Evolutionary conservation across 768 basidiomycete species (phyloP).

Genomic region (Trametes punicea): DNA sequence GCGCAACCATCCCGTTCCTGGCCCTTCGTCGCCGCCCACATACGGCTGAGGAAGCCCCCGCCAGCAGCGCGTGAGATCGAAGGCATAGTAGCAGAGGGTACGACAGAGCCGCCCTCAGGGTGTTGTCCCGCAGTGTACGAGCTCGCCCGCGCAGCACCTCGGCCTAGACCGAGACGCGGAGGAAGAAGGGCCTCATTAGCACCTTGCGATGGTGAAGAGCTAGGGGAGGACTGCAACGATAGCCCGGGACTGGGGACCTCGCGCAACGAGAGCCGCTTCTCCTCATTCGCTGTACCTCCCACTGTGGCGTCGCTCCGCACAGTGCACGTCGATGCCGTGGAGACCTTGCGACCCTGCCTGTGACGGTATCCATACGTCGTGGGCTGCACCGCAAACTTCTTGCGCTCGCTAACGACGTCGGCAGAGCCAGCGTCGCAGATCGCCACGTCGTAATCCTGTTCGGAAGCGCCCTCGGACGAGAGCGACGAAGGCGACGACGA

Average conservation of each 20-base stretch:
- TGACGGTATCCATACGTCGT: slow-evolving; percentile 32
- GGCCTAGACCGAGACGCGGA: slow-evolving; percentile 3
- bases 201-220: slow-evolving; percentile 28
- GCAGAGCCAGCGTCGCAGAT: slow-evolving; percentile 12
- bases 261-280: slow-evolving; percentile 12
- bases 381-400: slow-evolving; percentile 1
- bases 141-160: slow-evolving; percentile 32
- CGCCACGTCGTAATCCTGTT: slow-evolving; percentile 23
- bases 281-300: slow-evolving; percentile 15
- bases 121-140: not conserved
- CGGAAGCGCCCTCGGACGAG: slow-evolving; percentile 22
- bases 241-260: slow-evolving; percentile 1
- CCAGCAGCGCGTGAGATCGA: slow-evolving; percentile 16
- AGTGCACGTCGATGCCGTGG: slow-evolving; percentile 35
- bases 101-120: slow-evolving; percentile 1
- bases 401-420: not conserved
- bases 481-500: slow-evolving; percentile 26
- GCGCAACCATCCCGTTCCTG: slow-evolving; percentile 21
- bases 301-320: slow-evolving; percentile 30
- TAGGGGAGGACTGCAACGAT: slow-evolving; percentile 3
- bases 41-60: slow-evolving; percentile 62
- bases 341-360: slow-evolving; percentile 39
- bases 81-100: slow-evolving; percentile 25
- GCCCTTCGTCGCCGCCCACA: slow-evolving; percentile 62
- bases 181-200: slow-evolving; percentile 13